These are phyloP conservation scores for Lasiodiplodia hormozganensis DNA, from an alignment of 2,329 filamentous ascomycete genomes.

Conservation along the genomic window DNA sequence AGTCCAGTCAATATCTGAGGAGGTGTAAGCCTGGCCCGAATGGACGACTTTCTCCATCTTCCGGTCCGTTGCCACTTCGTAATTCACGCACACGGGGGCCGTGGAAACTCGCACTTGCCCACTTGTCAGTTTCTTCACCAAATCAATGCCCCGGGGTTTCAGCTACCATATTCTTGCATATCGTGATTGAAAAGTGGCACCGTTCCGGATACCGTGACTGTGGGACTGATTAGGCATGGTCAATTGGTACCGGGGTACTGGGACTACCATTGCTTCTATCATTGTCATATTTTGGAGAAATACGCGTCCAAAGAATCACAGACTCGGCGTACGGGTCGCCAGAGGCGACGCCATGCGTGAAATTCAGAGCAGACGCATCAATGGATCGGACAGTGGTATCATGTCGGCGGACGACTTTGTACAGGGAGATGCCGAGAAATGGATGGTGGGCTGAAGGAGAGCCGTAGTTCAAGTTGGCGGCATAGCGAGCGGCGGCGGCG, in stretches of 20 bases:
- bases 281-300: conserved; percentile 42
- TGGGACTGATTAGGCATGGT: not conserved
- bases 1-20: conserved; percentile 75
- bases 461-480: conserved; percentile 67
- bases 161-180: conserved; percentile 47
- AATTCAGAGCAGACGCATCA: conserved; percentile 60
- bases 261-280: conserved; percentile 39
- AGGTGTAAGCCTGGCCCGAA: conserved; percentile 70
- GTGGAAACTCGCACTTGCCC: conserved; percentile 54
- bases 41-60: conserved; percentile 56
- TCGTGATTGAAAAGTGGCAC: conserved; percentile 56
- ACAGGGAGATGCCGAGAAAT: conserved; percentile 66
- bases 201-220: conserved; percentile 58
- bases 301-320: conserved; percentile 52
- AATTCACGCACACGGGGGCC: conserved; percentile 70
- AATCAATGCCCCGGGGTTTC: too few species aligned
- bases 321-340: conserved; percentile 49
- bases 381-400: conserved; percentile 41
- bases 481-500: conserved; percentile 8
- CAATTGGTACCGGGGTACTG: not conserved
- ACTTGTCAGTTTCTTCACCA: not conserved
- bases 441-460: conserved; percentile 69
- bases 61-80: conserved; percentile 61
- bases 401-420: conserved; percentile 63
- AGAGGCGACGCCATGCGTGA: conserved; percentile 64